These are phyloP conservation scores for Verbascum thapsus DNA, from an alignment of 257 asterid genomes.

Conservation along the genomic window DNA sequence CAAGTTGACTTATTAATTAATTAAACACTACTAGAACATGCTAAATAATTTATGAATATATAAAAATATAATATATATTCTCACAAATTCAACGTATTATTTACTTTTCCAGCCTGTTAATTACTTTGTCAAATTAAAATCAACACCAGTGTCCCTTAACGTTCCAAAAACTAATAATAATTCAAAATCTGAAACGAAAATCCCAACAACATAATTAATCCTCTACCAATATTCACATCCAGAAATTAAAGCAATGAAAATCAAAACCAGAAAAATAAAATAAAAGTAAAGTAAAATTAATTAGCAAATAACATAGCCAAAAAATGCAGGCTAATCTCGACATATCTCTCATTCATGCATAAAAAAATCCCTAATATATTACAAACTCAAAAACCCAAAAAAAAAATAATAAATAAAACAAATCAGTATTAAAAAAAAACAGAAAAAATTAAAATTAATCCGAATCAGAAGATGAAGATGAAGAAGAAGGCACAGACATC, in stretches of 20 bases:
- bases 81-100: not conserved
- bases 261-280: not conserved
- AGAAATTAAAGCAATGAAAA: not conserved
- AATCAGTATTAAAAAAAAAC: not conserved
- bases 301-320: not conserved
- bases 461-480: conserved; percentile 28
- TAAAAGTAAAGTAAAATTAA: not conserved
- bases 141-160: not conserved
- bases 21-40: not conserved
- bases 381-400: not conserved
- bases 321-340: conserved; percentile 22
- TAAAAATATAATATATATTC: too few relatives aligned
- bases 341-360: conserved; percentile 6
- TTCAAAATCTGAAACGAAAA: not conserved
- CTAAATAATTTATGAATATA: not conserved
- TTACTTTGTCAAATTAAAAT: not conserved
- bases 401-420: not conserved
- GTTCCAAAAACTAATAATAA: too few relatives aligned
- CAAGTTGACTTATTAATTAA: conserved; percentile 4
- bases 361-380: not conserved
- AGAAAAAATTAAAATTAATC: not conserved
- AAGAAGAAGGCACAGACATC: conserved; percentile 47
- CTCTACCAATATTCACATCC: not conserved
- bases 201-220: not conserved
- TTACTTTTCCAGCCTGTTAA: conserved; percentile 2